These are phyloP conservation scores for Eutrema japonicum DNA, from an alignment of 345 rosid genomes.

Conservation along the genomic window DNA sequence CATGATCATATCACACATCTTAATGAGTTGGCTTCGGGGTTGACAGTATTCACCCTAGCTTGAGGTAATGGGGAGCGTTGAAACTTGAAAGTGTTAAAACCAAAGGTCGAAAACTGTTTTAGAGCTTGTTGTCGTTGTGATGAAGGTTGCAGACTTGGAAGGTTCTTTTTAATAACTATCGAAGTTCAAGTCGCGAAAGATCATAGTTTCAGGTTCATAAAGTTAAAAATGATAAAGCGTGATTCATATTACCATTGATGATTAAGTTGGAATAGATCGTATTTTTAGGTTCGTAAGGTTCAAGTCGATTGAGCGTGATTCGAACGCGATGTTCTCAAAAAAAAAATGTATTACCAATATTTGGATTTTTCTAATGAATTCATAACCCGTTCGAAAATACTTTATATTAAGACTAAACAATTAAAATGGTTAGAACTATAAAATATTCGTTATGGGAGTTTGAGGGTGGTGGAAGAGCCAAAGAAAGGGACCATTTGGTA, in stretches of 20 bases:
- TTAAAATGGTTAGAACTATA: background rate
- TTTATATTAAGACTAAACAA: background rate
- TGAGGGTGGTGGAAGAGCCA: slow-evolving; percentile 18
- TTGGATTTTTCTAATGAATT: background rate
- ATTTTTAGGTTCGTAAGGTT: background rate
- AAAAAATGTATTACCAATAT: background rate
- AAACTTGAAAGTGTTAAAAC: background rate
- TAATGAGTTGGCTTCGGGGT: background rate
- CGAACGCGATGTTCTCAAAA: background rate
- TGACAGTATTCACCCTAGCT: background rate
- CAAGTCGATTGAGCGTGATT: background rate
- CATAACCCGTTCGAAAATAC: background rate
- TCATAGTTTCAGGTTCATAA: background rate
- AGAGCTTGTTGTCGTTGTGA: background rate
- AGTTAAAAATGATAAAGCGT: background rate
- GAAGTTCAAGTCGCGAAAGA: background rate
- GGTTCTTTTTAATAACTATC: background rate
- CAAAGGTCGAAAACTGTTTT: background rate
- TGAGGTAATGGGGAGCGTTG: background rate
- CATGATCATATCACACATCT: too few species aligned
- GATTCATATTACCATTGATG: background rate
- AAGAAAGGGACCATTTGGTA: slow-evolving; percentile 42
- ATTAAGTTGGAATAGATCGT: background rate
- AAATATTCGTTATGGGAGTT: slow-evolving; percentile 22
- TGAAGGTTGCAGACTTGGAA: background rate